Conservation (phyloP, 768 basidiomycete genomes). For the Mycena sanguinolenta region DNA sequence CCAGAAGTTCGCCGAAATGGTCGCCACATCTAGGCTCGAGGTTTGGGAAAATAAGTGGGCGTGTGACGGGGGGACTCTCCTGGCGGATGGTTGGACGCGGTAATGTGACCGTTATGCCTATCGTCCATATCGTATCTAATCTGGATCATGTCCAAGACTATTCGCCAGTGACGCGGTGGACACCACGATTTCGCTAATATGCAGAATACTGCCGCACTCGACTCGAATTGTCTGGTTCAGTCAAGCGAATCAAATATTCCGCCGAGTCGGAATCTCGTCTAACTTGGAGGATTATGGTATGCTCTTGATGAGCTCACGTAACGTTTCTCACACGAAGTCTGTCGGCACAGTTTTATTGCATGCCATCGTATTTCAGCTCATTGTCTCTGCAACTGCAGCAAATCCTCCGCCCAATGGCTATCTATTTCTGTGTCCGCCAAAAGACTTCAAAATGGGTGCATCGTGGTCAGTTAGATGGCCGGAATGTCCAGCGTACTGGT, state of each 20-base stretch:
- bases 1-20: neutral
- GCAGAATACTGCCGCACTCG: neutral
- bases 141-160: too few species aligned
- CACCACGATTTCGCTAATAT: neutral
- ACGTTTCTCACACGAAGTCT: neutral
- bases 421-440: neutral
- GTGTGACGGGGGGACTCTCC: too few species aligned
- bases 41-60: too few species aligned
- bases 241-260: constrained; percentile 14
- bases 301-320: neutral
- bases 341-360: neutral
- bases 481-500: neutral
- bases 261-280: neutral
- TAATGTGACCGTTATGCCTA: too few species aligned
- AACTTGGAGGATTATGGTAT: neutral
- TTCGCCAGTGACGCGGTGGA: neutral
- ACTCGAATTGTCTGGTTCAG: neutral
- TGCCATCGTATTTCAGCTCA: neutral
- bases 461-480: neutral
- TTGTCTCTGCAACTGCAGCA: neutral
- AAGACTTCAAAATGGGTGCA: neutral
- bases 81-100: too few species aligned
- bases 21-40: neutral
- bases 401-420: neutral
- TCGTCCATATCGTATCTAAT: too few species aligned